These are phyloP conservation scores for Aaosphaeria arxii DNA, from an alignment of 2,329 filamentous ascomycete species.

Conservation along the genomic window DNA sequence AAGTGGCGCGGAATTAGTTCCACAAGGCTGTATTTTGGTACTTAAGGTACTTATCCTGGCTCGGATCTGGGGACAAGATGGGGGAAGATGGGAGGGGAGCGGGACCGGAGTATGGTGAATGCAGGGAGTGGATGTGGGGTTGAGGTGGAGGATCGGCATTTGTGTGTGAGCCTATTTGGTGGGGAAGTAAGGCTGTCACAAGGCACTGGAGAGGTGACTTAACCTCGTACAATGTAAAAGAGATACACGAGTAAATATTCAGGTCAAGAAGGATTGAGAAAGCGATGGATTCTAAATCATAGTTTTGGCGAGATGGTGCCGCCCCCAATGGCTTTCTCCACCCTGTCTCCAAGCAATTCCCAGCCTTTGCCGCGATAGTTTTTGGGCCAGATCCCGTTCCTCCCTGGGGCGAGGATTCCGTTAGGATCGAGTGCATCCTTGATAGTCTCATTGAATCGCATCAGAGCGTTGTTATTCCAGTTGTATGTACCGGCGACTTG, in stretches of 20 bases:
- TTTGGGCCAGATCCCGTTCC: constrained; percentile 46
- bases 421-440: constrained; percentile 50
- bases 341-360: constrained; percentile 9
- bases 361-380: constrained; percentile 14
- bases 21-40: no score
- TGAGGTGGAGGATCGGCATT: constrained; percentile 7
- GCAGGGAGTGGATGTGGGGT: constrained; percentile 3
- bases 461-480: constrained; percentile 41
- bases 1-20: no score
- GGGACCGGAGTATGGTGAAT: neutral
- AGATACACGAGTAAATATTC: no score
- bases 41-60: no score
- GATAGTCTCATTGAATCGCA: constrained; percentile 44
- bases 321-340: constrained; percentile 12
- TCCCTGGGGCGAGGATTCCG: constrained; percentile 47
- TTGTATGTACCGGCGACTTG: constrained; percentile 46
- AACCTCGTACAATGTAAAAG: neutral
- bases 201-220: no score
- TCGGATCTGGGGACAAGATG: no score
- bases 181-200: neutral
- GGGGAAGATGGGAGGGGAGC: neutral
- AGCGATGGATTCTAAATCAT: neutral
- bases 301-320: constrained; percentile 12
- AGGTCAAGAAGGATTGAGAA: no score
- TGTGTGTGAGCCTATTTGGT: neutral